Evolutionary conservation across 2,329 filamentous ascomycete species (phyloP).

Genomic region (Phaeophleospora eucalypticola): DNA sequence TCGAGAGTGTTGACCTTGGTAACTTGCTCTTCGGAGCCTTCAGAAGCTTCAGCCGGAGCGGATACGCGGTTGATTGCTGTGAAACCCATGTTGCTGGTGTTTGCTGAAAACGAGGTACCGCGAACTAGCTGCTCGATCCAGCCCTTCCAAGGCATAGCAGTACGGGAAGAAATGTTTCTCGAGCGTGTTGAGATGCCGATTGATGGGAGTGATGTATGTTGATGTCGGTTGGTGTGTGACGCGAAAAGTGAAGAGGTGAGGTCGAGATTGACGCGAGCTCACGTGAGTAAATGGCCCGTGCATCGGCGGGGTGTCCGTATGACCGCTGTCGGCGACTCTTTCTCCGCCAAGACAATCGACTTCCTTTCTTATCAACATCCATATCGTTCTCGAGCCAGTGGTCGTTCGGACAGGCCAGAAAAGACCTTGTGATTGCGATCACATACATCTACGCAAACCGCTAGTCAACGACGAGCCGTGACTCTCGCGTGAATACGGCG

Average conservation of each 20-base stretch:
- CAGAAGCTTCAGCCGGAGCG: not conserved
- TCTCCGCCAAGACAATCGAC: not conserved
- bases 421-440: no score
- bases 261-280: not conserved
- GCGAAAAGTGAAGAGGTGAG: not conserved
- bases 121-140: constrained; percentile 5
- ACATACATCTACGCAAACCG: no score
- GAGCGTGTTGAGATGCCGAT: not conserved
- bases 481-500: not conserved
- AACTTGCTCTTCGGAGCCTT: not conserved
- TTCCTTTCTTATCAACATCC: not conserved
- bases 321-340: not conserved
- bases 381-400: no score
- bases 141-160: constrained; percentile 1
- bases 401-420: no score
- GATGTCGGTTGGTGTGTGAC: not conserved
- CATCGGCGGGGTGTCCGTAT: not conserved
- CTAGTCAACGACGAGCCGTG: no score
- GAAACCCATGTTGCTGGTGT: constrained; percentile 8
- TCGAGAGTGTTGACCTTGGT: not conserved
- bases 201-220: not conserved
- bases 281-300: not conserved
- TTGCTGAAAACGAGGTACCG: not conserved
- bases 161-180: not conserved
- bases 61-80: constrained; percentile 20